phyloP scores from a whole-genome alignment of 2,329 filamentous ascomycete species.

The Fusarium duplospermum region DNA sequence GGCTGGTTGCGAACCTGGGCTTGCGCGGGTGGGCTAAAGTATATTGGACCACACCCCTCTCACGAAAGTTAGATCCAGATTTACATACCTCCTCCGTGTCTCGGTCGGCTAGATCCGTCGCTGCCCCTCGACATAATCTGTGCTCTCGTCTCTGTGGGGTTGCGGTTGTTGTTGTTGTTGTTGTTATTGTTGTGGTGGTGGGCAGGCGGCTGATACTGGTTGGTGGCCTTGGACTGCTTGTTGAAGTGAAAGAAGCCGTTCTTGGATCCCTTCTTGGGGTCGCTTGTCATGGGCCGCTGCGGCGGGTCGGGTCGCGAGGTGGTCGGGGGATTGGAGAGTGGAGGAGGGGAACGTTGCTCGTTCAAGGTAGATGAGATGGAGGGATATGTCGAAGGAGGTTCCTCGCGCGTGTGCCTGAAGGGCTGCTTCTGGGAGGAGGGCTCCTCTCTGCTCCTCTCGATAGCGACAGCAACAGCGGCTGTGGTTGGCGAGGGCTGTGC shows the following conservation, averaged over 20 bases:
- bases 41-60: slow-evolving; percentile 17
- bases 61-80: slow-evolving; percentile 27
- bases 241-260: slow-evolving; percentile 65
- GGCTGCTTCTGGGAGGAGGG: slow-evolving; percentile 40
- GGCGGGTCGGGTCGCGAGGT: slow-evolving; percentile 20
- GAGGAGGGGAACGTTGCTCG: slow-evolving; percentile 32
- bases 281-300: slow-evolving; percentile 43
- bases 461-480: slow-evolving; percentile 30
- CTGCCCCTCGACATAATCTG: slow-evolving; percentile 53
- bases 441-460: slow-evolving; percentile 33
- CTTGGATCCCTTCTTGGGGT: slow-evolving; percentile 58
- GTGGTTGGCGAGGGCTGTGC: slow-evolving; percentile 25
- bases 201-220: slow-evolving; percentile 44
- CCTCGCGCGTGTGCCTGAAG: slow-evolving; percentile 42
- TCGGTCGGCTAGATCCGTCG: slow-evolving; percentile 46
- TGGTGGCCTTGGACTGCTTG: slow-evolving; percentile 58
- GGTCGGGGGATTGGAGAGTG: slow-evolving; percentile 34
- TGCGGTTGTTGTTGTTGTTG: slow-evolving; percentile 39
- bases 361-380: slow-evolving; percentile 44
- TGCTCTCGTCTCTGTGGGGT: slow-evolving; percentile 51
- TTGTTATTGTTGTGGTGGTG: slow-evolving; percentile 14
- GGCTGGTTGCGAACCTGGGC: slow-evolving; percentile 19
- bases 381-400: slow-evolving; percentile 41
- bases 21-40: slow-evolving; percentile 30
- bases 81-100: slow-evolving; percentile 52